Base-by-base conservation (phyloP, 768 basidiomycete genomes). In the Megacollybia marginata region DNA sequence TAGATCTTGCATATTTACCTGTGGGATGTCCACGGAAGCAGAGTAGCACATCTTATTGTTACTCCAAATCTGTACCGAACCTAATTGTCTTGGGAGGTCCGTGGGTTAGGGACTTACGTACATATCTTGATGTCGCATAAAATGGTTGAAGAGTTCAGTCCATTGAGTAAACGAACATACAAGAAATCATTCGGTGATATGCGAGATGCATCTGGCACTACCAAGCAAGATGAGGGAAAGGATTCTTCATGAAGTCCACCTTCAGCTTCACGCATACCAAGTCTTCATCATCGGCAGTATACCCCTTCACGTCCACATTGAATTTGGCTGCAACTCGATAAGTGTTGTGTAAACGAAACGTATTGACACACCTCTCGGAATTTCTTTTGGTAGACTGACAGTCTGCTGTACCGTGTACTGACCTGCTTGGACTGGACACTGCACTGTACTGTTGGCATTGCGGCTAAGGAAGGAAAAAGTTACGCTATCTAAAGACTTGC, bases 301-400 rank as follows among this genome's bases (percentile, higher is more conserved):
- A 90, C 1, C 81, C 92, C 1, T 67, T 60, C 13, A 94, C 80
- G 23, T 73, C 59, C 44, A 98, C 80, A 5, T 49, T 62, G 68
- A 97, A 96, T 62, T 90, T 94, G 68, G 93, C 95, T 97, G 58
- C 31, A 34, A 19, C 45, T 32, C 20, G 38, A 48, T 48, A 43
- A 49, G 54, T 42, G 48, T 54, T 44, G 33, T 46, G 16, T 23
- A 47, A 15, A 28, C 38, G 28, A 3, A 16, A 16, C 11, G n/a
- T 16, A 5, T 31, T 28, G 18, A 57, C 72, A 48, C 51, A 81
- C 82, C 93, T 65, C 69, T 75, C 0, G 96, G 96, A 46, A 99
- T 94, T 69, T 98, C 92, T 57, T 76, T 88, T 11, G 96, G 96
- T 11, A 99, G 73, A 15, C 78, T 73, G 47, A 97, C 92, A 1